phyloP scores from a whole-genome alignment of 2,329 filamentous ascomycete species.

The Xylaria polymorpha region DNA sequence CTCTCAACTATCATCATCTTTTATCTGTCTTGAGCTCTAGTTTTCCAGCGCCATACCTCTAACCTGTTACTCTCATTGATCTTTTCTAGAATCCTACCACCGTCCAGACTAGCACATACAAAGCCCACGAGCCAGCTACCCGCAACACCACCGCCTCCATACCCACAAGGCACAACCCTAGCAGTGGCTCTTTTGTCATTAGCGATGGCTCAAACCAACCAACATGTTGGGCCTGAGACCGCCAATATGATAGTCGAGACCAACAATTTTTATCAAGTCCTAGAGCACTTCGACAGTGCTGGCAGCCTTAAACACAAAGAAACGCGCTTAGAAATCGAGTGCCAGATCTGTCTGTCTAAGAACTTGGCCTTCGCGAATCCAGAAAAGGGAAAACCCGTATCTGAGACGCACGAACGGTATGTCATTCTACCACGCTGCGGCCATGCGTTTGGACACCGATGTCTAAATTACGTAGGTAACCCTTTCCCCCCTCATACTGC shows the following conservation, averaged over 20 bases:
- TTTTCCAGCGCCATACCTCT: too few species aligned
- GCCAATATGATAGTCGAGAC: slow-evolving; percentile 12
- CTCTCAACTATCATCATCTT: too few species aligned
- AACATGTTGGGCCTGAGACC: neutral
- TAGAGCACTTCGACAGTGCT: slow-evolving; percentile 2
- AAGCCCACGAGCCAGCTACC: neutral
- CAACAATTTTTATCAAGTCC: slow-evolving; percentile 19
- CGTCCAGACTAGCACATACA: neutral
- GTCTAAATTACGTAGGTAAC: neutral
- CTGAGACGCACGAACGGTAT: slow-evolving; percentile 2
- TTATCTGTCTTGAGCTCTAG: too few species aligned
- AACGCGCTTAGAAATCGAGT: slow-evolving; percentile 13
- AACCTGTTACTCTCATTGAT: neutral
- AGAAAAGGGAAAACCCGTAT: neutral
- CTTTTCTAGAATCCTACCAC: neutral
- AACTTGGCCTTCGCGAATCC: slow-evolving; percentile 1
- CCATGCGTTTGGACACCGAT: slow-evolving; percentile 12
- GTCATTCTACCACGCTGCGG: slow-evolving; percentile 19
- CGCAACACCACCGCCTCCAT: neutral
- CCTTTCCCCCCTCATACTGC: neutral
- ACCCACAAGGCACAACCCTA: neutral
- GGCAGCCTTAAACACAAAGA: neutral
- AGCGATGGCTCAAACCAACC: neutral
- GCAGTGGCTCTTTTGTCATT: neutral
- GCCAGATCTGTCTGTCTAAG: slow-evolving; percentile 18